Evolutionary conservation across 1,139 yeast species (phyloP), one percentile per base, ranked within the genome.

Genomic region (Lodderomyces margitis): DNA sequence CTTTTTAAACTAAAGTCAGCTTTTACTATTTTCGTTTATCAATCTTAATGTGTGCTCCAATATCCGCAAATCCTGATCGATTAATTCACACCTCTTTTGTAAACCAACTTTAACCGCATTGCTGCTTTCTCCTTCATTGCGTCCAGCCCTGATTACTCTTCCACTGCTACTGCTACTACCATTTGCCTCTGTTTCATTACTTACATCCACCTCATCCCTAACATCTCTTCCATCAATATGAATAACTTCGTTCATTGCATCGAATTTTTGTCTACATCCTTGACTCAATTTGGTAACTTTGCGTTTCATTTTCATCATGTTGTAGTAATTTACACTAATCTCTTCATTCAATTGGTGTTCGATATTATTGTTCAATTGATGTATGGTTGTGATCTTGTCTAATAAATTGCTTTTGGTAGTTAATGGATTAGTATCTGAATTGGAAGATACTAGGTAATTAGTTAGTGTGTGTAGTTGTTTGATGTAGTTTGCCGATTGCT

Each of bases 21-120:
- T n/a, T n/a, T n/a, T n/a, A n/a, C n/a, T n/a, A n/a, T n/a, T n/a
- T 15, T 28, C 32, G 16, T 28, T 28, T 14, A 15, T 28, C 19
- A 28, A 28, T 27, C 48, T 51, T 19, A 59, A 41, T 1, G 72
- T 62, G 38, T 62, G 56, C 48, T 78, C 82, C 27, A 78, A 54
- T 6, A 75, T 68, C 32, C 81, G 58, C 35, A 78, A 50, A 25
- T 75, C 73, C 44, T 70, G 75, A 52, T 78, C 80, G 3, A 74
- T 51, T 7, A 62, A 42, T 46, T 75, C 81, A 4, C 68, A 60
- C 37, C 65, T 56, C n/a, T 57, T 50, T 50, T 75, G 80, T 8
- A 76, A 57, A 30, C 54, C 57, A 4, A 33, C 19, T n/a, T 8
- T 17, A 4, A 15, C 36, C 2, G 27, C 32, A 12, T 14, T 10